Conservation (phyloP, 495 filamentous ascomycete genomes). For the Neurospora tetraspora region DNA sequence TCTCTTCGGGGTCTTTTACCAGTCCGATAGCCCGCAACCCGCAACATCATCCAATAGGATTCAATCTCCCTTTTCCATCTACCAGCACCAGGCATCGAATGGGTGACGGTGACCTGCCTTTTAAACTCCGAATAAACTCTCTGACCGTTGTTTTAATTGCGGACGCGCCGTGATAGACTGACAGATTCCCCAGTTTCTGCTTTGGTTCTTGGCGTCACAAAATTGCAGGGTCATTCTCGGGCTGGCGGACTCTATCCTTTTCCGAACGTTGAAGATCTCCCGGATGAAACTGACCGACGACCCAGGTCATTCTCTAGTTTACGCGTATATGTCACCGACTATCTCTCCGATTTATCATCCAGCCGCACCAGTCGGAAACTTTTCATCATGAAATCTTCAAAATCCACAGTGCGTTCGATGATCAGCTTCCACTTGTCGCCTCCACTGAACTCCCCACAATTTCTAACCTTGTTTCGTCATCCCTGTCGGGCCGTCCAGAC, state of each 20-base stretch:
- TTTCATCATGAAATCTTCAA: neutral
- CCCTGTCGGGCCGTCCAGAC: neutral
- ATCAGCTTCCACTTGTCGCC: neutral
- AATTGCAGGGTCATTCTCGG: neutral
- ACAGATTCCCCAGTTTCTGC: neutral
- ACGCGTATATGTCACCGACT: neutral
- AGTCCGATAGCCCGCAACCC: neutral
- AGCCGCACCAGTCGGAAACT: neutral
- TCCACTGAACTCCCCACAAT: neutral
- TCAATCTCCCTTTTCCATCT: neutral
- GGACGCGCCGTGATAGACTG: neutral
- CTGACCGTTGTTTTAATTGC: neutral
- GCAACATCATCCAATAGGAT: neutral
- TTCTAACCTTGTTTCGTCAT: neutral
- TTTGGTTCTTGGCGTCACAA: neutral
- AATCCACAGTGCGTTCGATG: neutral
- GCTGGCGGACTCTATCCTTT: neutral
- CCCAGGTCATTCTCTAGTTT: neutral
- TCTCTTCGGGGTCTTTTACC: neutral
- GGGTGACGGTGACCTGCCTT: neutral
- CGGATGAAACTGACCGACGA: neutral
- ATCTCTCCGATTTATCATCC: neutral
- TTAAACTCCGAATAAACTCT: neutral
- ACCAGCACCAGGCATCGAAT: neutral
- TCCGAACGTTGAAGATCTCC: neutral